Conservation (phyloP, 208 protist genomes). For the Acanthamoeba culbertsoni region DNA sequence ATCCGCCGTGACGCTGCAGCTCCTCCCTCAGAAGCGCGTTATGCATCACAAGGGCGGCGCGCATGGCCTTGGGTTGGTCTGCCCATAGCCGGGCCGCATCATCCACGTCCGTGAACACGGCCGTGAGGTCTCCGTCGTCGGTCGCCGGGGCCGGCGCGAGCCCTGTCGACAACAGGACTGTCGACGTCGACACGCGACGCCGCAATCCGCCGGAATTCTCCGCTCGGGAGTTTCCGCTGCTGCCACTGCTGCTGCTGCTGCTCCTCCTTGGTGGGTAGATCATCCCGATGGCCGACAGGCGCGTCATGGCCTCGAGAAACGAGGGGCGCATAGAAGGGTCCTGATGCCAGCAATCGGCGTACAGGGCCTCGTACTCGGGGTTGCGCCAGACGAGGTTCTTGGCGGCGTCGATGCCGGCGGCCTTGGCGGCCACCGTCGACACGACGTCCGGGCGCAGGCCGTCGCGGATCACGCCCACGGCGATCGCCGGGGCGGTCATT, state of each 20-base stretch:
- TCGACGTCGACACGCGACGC: too few species aligned
- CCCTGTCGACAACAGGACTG: neutral
- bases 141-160: neutral
- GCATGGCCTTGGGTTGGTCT: conserved; percentile 44
- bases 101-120: conserved; percentile 62
- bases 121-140: neutral
- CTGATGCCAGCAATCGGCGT: conserved; percentile 1
- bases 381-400: too few species aligned
- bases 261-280: neutral
- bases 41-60: conserved; percentile 48
- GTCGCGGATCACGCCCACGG: conserved; percentile 25
- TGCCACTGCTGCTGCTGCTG: neutral
- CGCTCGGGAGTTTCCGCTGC: neutral
- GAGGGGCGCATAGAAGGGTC: neutral
- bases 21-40: conserved; percentile 24
- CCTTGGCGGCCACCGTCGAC: too few species aligned
- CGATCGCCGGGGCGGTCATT: neutral
- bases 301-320: conserved; percentile 33
- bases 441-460: neutral
- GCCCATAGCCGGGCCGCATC: conserved; percentile 45
- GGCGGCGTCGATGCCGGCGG: too few species aligned
- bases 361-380: neutral
- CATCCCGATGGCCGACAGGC: neutral
- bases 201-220: too few species aligned
- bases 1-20: conserved; percentile 37